A percentile compares a stretch with the other conserved stretches of the same genome.
Conservation (phyloP, 75 land plant species). For the Gnetum montanum region DNA sequence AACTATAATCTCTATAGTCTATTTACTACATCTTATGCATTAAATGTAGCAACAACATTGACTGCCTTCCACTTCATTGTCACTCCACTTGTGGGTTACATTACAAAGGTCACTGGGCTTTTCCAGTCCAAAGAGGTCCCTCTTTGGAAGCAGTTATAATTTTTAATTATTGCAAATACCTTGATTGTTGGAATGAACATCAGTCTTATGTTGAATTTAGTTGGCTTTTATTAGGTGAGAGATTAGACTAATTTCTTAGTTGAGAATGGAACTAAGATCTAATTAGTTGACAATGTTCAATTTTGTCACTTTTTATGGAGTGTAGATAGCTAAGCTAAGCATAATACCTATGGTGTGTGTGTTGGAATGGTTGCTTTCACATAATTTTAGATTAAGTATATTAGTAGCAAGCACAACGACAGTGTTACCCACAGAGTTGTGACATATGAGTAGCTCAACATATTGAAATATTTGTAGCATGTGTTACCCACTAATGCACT, state of each 20-base stretch:
- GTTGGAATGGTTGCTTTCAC: constrained; percentile 49
- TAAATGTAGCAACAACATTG: constrained; percentile 54
- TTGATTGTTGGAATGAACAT: constrained; percentile 67
- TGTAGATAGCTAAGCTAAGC: constrained; percentile 58
- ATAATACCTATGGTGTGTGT: constrained; percentile 61
- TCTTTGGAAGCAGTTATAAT: constrained; percentile 42
- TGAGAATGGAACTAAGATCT: background rate
- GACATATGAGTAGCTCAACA: no score
- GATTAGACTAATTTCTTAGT: background rate
- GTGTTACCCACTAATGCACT: no score
- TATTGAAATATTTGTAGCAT: no score
- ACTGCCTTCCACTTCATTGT: constrained; percentile 49
- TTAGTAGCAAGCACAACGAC: no score
- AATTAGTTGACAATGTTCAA: background rate
- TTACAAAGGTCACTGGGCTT: constrained; percentile 23
- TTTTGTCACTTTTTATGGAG: background rate
- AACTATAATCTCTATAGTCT: no score
- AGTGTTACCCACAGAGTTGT: no score
- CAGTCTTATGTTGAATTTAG: constrained; percentile 63
- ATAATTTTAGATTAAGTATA: no score
- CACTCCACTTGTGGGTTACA: constrained; percentile 38
- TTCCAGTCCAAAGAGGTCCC: constrained; percentile 26
- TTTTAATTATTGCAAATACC: constrained; percentile 45
- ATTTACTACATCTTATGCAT: no score
- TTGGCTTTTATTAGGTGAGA: constrained; percentile 57